Base-by-base conservation (phyloP, 352 stramenopile genomes). In the Phytophthora quininea region DNA sequence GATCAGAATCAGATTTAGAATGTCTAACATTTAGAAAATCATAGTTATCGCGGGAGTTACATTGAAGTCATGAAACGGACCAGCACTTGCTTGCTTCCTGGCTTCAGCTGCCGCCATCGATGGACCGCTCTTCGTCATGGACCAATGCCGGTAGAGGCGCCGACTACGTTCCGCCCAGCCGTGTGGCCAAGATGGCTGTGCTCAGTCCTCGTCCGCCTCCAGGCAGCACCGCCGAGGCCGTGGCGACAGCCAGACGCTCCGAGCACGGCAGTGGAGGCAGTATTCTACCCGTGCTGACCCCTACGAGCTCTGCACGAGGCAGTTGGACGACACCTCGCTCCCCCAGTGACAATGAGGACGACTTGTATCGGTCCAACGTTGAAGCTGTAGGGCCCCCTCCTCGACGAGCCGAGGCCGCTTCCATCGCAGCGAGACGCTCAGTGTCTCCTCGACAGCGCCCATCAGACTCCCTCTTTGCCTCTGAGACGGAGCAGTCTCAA, bases 291-390 rank as follows among this genome's bases (percentile, higher is more conserved):
- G 68, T 78, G 3, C 51, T 84, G 0, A 62, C 75, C 24, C 58
- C 73, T 19, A 27, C 62, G 1, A 65, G 65, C 8, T 81, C 73
- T 55, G 83, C 82, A 50, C 67, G 73, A 9, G 73, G 40, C 4
- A 82, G 73, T 5, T 92, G 81, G 81, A 79, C 78, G 11, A 86
- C 73, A 1, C 76, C 81, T 6, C 75, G 80, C 27, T 58, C 67
- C 29, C 45, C 70, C 1, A 63, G 19, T 31, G 58, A 50, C 5
- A 45, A 47, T 6, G 69, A 58, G 29, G 48, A 67, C 51, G 66
- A 61, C n/a, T 58, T 54, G 31, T 50, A 61, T 33, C 50, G 56
- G 4, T 58, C 57, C 35, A 63, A 10, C 37, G 45, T 14, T 37
- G 62, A 73, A 27, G 58, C 46, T 29, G 58, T 74, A 37, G 62